phyloP scores from a whole-genome alignment of 805 yeast species.

The Hanseniaspora osmophila region DNA sequence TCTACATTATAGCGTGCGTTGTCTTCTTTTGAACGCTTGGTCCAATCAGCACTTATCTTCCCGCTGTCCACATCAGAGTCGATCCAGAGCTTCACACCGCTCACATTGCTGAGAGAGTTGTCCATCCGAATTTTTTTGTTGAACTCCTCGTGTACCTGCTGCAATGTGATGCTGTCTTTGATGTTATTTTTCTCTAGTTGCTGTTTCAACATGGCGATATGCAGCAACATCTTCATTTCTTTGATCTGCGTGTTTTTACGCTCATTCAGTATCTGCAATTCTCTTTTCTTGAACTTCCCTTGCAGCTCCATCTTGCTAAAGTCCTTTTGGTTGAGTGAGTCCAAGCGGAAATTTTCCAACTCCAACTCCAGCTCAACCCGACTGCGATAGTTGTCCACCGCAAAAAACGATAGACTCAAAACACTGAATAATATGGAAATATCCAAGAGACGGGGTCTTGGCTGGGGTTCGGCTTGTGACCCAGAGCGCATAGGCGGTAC shows the following conservation, averaged over 20 bases:
- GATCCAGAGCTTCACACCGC: constrained; percentile 45
- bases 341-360: constrained; percentile 20
- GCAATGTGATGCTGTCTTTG: constrained; percentile 41
- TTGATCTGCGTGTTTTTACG: constrained; percentile 32
- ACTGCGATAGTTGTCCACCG: constrained; percentile 35
- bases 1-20: constrained; percentile 6
- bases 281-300: constrained; percentile 37
- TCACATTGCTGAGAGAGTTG: constrained; percentile 39
- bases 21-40: too few relatives aligned
- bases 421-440: constrained; percentile 30
- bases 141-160: constrained; percentile 38
- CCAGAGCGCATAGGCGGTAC: too few relatives aligned
- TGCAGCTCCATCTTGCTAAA: constrained; percentile 34
- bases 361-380: constrained; percentile 25
- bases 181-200: constrained; percentile 44
- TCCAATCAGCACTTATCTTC: neutral
- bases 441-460: constrained; percentile 22
- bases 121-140: constrained; percentile 46
- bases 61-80: constrained; percentile 29
- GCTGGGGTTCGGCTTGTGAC: neutral
- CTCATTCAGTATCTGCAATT: constrained; percentile 37
- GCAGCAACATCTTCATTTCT: constrained; percentile 50
- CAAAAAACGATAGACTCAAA: constrained; percentile 31
- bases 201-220: constrained; percentile 48
- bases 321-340: constrained; percentile 22